These are phyloP conservation scores for Phytophthora kernoviae DNA, from an alignment of 352 stramenopile species.

Conservation along the genomic window DNA sequence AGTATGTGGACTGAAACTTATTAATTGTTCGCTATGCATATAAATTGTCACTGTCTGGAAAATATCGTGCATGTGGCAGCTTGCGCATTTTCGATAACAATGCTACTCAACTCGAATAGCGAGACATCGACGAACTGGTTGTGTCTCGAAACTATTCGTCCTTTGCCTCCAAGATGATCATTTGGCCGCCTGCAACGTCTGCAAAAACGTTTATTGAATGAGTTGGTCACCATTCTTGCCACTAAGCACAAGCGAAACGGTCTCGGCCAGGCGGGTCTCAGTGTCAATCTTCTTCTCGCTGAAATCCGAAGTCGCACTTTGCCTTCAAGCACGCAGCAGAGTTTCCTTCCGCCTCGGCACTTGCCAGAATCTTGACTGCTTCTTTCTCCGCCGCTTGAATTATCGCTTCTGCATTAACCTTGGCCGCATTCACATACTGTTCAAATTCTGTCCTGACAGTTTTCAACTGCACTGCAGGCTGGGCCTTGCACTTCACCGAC, in stretches of 20 bases:
- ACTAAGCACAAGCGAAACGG: constrained; percentile 69
- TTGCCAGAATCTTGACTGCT: constrained; percentile 47
- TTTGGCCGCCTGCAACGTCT: constrained; percentile 19
- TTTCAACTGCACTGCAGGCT: constrained; percentile 49
- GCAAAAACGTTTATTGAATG: constrained; percentile 59
- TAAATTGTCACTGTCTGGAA: no score
- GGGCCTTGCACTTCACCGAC: constrained; percentile 53
- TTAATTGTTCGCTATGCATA: no score
- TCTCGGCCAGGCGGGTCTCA: constrained; percentile 50
- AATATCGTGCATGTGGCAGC: no score
- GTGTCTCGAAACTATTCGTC: no score
- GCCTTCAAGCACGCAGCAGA: constrained; percentile 52
- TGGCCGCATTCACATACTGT: constrained; percentile 62
- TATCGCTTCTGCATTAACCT: constrained; percentile 57
- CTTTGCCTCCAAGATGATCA: constrained; percentile 26
- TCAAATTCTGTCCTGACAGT: constrained; percentile 56
- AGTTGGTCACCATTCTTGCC: constrained; percentile 79
- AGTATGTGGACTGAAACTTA: no score
- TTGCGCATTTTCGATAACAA: no score
- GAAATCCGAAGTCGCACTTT: constrained; percentile 78
- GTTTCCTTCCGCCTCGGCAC: constrained; percentile 54
- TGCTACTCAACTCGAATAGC: no score
- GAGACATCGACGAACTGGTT: no score
- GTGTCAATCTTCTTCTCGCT: constrained; percentile 63
- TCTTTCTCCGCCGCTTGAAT: constrained; percentile 63